These are phyloP conservation scores for Solanum habrochaites DNA, from an alignment of 257 asterid genomes.

Conservation along the genomic window DNA sequence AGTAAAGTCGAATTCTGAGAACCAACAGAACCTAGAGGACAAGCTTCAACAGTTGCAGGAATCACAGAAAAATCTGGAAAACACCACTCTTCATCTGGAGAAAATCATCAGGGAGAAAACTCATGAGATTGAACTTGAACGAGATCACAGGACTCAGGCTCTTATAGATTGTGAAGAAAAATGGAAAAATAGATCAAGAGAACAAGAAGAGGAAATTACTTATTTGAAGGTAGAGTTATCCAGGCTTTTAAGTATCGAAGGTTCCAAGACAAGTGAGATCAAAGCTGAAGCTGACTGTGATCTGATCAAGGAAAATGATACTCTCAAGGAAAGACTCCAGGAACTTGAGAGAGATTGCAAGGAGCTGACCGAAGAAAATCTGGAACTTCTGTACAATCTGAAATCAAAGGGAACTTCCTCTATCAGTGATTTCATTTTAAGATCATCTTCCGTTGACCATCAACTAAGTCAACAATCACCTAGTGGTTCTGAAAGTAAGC, in stretches of 20 bases:
- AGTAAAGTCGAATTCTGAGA: not conserved
- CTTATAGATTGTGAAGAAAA: conserved; percentile 14
- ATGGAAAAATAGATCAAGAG: conserved; percentile 10
- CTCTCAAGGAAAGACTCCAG: conserved; percentile 11
- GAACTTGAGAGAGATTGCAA: conserved; percentile 21
- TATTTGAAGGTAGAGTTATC: conserved; percentile 15
- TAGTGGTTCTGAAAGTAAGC: not conserved
- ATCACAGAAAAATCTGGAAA: conserved; percentile 2
- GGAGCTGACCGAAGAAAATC: conserved; percentile 18
- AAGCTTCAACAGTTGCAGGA: conserved; percentile 10
- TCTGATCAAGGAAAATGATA: conserved; percentile 3
- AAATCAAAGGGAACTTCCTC: not conserved
- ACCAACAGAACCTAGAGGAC: not conserved
- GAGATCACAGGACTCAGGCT: conserved; percentile 11
- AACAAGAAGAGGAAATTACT: conserved; percentile 5
- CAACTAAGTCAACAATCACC: not conserved
- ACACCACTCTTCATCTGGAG: conserved; percentile 8
- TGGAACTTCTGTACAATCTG: conserved; percentile 8
- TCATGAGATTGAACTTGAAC: conserved; percentile 17
- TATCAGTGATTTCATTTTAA: not conserved
- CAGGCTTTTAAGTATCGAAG: not conserved
- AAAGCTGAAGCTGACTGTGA: not conserved
- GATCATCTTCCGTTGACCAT: not conserved
- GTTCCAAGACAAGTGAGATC: not conserved
- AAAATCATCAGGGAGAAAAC: conserved; percentile 14